Evolutionary conservation across 2,329 filamentous ascomycete species (phyloP).

Genomic region (Sporothrix brunneoviolacea): DNA sequence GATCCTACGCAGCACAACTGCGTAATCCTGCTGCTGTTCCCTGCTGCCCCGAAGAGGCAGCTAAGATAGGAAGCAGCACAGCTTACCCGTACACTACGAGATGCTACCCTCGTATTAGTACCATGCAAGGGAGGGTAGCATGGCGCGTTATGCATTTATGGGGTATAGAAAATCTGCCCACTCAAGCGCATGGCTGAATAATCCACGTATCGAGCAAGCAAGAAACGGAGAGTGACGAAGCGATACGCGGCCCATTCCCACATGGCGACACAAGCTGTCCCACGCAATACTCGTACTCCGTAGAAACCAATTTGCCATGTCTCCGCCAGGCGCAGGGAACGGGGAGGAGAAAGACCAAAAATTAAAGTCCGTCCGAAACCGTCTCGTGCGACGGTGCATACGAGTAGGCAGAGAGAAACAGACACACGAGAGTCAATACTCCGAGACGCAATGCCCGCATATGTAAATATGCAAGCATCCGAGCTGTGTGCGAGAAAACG

Average conservation of each 20-base stretch:
- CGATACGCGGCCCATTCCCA: background rate
- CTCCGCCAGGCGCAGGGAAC: no score
- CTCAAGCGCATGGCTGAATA: background rate
- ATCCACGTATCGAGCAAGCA: background rate
- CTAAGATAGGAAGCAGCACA: constrained; percentile 1
- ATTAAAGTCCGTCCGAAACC: constrained; percentile 2
- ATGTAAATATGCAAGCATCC: no score
- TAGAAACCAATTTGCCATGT: no score
- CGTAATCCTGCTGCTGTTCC: constrained; percentile 2
- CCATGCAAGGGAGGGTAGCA: constrained; percentile 1
- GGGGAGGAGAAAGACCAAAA: background rate
- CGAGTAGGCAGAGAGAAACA: background rate
- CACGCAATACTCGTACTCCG: no score
- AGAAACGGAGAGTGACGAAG: background rate
- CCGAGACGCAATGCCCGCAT: background rate
- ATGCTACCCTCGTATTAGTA: constrained; percentile 1
- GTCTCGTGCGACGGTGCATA: background rate
- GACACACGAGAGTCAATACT: background rate
- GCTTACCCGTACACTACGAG: background rate
- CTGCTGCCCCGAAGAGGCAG: constrained; percentile 2
- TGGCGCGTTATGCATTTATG: constrained; percentile 5
- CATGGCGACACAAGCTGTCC: no score
- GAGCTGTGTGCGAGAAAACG: no score
- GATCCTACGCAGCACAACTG: no score
- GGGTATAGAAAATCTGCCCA: background rate